Base-by-base conservation (phyloP, 2,329 filamentous ascomycete species). In the Fusarium sp. region DNA sequence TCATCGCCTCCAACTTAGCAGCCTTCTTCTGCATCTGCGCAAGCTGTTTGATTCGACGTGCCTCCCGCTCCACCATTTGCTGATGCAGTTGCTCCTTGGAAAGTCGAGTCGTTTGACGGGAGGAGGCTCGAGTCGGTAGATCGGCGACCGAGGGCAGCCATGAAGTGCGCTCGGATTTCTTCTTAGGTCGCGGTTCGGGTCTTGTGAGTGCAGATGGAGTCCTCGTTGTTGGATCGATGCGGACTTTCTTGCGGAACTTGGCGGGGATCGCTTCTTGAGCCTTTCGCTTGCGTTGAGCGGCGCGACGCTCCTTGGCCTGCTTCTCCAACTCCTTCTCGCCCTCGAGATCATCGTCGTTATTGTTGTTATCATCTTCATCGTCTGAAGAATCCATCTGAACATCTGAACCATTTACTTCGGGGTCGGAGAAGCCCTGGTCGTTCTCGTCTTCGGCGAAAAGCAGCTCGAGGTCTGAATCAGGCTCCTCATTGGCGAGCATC, bases 241-340 rank as follows among this genome's bases (percentile, higher is more conserved):
- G 91, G 72, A 93, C 90, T 77, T 89, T 93, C 78, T 94, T 95
- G 65, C 90, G 83, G 74, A 90, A 90, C 67, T 87, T 87, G 55
- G 87, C 87, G 7, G 91, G 89, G 61, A 94, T 89, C 28, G 88
- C 89, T 62, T 94, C 89, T 73, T 92, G 89, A 2, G 90, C 88
- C 75, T 95, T 96, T 70, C 93, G 89, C 80, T 97, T 97, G 77
- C 93, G 82, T 50, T 84, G 92, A 5, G 86, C 88, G 59, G 85
- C 79, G 72, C 83, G 87, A 72, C 91, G 90, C 61, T 87, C 88
- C 70, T 89, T 90, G 59, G 91, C 93, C 71, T 91, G 87, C 67
- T 88, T 90, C 79, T 96, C 89, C 55, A 99, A 79, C 79, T 97
- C 93, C 73, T 90, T 91, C 80, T 99, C 96, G 33, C 96, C 96